These are phyloP conservation scores for Pestalotiopsis fici DNA, from an alignment of 2,329 filamentous ascomycete genomes.

Conservation along the genomic window DNA sequence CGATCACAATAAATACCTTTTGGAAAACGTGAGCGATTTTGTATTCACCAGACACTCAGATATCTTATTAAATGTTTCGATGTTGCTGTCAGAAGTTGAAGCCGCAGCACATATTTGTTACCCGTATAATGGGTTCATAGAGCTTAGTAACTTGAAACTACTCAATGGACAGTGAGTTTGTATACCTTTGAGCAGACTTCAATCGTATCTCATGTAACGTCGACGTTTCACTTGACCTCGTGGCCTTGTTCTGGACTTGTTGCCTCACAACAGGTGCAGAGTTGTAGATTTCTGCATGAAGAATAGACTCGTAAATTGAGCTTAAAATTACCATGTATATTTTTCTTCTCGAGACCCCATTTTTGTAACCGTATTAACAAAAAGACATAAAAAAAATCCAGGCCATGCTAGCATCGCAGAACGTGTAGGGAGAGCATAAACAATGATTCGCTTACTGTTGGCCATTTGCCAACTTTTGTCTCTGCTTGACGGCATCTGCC, in stretches of 20 bases:
- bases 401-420: background rate
- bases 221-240: background rate
- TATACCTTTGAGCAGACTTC: background rate
- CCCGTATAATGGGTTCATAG: background rate
- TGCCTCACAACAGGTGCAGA: background rate
- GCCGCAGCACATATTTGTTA: background rate
- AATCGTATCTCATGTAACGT: background rate
- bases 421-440: background rate
- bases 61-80: too few species aligned
- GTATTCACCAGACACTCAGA: too few species aligned
- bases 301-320: background rate
- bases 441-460: constrained; percentile 8
- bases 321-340: background rate
- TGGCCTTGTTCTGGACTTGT: background rate
- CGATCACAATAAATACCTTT: background rate
- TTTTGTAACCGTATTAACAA: background rate
- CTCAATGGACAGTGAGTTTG: background rate
- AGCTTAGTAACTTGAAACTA: background rate
- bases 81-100: too few species aligned
- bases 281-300: background rate
- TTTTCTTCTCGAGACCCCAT: background rate
- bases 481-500: constrained; percentile 76
- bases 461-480: constrained; percentile 53
- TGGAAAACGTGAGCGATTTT: background rate
- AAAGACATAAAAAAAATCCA: background rate